These are phyloP conservation scores for Phytophthora syringae DNA, from an alignment of 352 stramenopile species.

Conservation along the genomic window DNA sequence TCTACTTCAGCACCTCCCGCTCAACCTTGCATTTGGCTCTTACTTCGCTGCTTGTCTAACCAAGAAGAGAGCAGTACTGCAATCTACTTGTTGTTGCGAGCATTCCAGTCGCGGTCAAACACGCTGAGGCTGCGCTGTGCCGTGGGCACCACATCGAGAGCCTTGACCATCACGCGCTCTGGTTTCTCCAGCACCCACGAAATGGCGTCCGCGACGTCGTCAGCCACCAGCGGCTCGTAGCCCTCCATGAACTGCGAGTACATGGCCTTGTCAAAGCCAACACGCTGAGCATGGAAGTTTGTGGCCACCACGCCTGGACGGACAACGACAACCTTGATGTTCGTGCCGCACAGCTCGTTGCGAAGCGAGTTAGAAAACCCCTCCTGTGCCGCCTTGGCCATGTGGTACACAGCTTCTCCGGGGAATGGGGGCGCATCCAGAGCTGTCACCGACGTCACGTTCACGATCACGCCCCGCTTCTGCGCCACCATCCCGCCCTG, in stretches of 20 bases:
- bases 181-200: constrained; percentile 37
- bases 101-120: constrained; percentile 36
- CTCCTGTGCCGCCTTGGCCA: constrained; percentile 34
- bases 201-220: constrained; percentile 35
- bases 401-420: constrained; percentile 38
- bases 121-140: constrained; percentile 40
- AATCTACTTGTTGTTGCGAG: constrained; percentile 23
- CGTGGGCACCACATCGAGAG: constrained; percentile 33
- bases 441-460: constrained; percentile 36
- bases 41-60: too few relatives aligned
- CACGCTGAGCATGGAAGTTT: constrained; percentile 42
- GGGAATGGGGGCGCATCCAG: constrained; percentile 35
- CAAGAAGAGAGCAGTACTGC: background rate
- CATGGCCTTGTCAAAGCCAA: constrained; percentile 31
- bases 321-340: constrained; percentile 41
- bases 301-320: constrained; percentile 37
- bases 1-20: too few relatives aligned
- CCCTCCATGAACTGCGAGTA: constrained; percentile 38
- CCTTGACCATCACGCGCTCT: constrained; percentile 33
- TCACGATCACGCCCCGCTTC: constrained; percentile 33
- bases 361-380: constrained; percentile 37
- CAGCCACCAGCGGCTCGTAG: constrained; percentile 37
- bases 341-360: constrained; percentile 34
- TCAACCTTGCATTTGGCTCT: too few relatives aligned
- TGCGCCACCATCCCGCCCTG: constrained; percentile 28